phyloP scores from a whole-genome alignment of 805 yeast genomes.

The Starmerella kuoi region DNA sequence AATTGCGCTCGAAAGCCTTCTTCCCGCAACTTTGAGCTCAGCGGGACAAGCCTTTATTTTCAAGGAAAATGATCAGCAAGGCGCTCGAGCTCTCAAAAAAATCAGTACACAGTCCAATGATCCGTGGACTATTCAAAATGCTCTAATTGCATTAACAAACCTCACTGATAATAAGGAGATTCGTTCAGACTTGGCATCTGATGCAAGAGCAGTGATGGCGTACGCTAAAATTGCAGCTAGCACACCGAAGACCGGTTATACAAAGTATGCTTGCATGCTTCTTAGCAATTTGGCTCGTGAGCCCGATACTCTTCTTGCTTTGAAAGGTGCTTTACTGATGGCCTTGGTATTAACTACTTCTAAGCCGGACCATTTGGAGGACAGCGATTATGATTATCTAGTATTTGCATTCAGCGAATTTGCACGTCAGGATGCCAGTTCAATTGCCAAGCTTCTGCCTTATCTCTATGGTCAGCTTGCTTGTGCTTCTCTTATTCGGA shows the following conservation, averaged over 20 bases:
- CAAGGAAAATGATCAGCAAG: constrained; percentile 52
- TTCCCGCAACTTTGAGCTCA: constrained; percentile 46
- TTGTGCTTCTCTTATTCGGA: constrained; percentile 58
- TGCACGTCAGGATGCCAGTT: constrained; percentile 43
- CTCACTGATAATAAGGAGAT: constrained; percentile 59
- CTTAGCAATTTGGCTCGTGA: constrained; percentile 77
- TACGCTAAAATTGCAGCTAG: constrained; percentile 58
- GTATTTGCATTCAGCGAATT: constrained; percentile 83
- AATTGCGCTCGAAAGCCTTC: constrained; percentile 73
- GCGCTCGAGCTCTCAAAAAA: constrained; percentile 57
- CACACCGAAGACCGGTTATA: constrained; percentile 6
- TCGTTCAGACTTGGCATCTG: constrained; percentile 54
- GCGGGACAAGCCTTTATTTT: constrained; percentile 59
- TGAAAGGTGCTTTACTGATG: constrained; percentile 50
- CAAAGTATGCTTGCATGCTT: constrained; percentile 46
- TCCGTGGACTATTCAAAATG: constrained; percentile 39
- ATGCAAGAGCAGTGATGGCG: constrained; percentile 37
- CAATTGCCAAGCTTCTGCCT: constrained; percentile 52
- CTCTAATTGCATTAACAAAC: constrained; percentile 72
- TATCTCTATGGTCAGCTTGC: constrained; percentile 74
- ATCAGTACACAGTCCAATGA: constrained; percentile 4
- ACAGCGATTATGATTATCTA: constrained; percentile 71
- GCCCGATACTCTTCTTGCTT: constrained; percentile 45
- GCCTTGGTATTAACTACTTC: constrained; percentile 59
- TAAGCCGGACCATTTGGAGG: constrained; percentile 3